Base-by-base conservation (phyloP, 768 basidiomycete genomes). In the Hypsizygus marmoreus region DNA sequence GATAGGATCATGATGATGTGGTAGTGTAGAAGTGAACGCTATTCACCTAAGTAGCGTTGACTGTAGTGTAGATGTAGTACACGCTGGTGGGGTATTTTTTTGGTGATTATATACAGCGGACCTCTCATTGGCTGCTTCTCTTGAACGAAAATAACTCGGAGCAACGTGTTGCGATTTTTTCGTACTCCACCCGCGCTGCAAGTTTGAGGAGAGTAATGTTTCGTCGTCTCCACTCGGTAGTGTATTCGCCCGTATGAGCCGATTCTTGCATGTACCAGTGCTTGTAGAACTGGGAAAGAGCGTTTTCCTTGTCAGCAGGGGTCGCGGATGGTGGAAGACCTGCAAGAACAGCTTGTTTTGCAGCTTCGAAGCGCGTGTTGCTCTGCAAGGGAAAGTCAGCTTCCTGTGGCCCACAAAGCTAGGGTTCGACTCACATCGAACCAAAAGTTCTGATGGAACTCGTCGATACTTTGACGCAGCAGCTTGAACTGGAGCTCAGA, bases 401-500 rank as follows among this genome's bases (percentile, higher is more conserved):
- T 26, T 35, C n/a, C 9, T 25, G 14, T 34, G 33, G 29, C 24
- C 16, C 17, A 17, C 10, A n/a, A 56, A 14, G 5, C 4, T 22
- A 19, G 26, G 29, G 17, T 2, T 28, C 10, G n/a, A 75, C 87
- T 54, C 60, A 91, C 91, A 43, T 91, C 84, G 42, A 80, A 65
- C 91, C 91, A 93, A 62, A 90, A 93, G 13, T 73, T 67, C 44
- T 92, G 85, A 50, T 91, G 84, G 57, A 87, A 83, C 17, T 80
- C 72, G 57, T 91, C 88, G 16, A 91, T 64, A 45, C 83, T 81
- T 63, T 89, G 83, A 42, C 84, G 73, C 49, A 83, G 79, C 35
- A 91, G 66, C 48, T 79, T 82, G 72, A 77, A 86, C 56, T 86
- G 88, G 37, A 90, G 74, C 43, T 87, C 83, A 6, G 77, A 62